Evolutionary conservation across 768 basidiomycete species (phyloP).

Genomic region (Lactifluus piperatus): DNA sequence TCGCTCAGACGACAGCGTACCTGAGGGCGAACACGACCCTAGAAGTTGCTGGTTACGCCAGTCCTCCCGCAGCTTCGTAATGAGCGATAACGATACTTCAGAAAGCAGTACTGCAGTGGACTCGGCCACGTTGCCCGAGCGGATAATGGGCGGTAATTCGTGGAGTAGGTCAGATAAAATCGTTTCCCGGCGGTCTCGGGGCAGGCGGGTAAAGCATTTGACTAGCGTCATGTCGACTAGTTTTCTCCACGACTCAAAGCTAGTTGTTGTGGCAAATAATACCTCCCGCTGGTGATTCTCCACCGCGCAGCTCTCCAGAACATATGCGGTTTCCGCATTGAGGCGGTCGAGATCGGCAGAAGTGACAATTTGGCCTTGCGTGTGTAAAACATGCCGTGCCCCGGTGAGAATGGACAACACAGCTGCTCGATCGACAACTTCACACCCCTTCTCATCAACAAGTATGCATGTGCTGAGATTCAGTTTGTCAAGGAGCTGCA

Average conservation of each 20-base stretch:
- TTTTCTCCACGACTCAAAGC: constrained; percentile 79
- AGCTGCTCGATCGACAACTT: constrained; percentile 69
- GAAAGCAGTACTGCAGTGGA: constrained; percentile 75
- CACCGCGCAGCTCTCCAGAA: constrained; percentile 74
- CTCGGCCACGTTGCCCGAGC: constrained; percentile 55
- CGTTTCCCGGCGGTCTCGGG: constrained; percentile 74
- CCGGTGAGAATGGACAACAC: constrained; percentile 60
- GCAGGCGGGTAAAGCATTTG: constrained; percentile 78
- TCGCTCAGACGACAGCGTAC: constrained; percentile 72
- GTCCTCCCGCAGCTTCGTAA: constrained; percentile 86
- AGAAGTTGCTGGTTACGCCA: constrained; percentile 62
- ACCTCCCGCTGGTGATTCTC: constrained; percentile 88
- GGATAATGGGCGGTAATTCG: constrained; percentile 63
- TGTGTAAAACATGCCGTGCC: constrained; percentile 52
- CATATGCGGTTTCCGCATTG: constrained; percentile 58
- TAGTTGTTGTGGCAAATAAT: constrained; percentile 53
- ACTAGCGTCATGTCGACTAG: constrained; percentile 78
- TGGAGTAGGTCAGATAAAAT: constrained; percentile 88
- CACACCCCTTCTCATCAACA: constrained; percentile 63
- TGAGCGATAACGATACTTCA: constrained; percentile 69
- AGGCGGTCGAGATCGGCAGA: constrained; percentile 57
- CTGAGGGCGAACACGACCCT: constrained; percentile 53
- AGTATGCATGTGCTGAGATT: constrained; percentile 65
- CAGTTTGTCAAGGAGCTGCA: constrained; percentile 57
- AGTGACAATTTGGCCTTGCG: constrained; percentile 58